Evolutionary conservation across 257 asterid species (phyloP), one percentile per base, ranked within the genome.

Genomic region (Eustoma russellianum): DNA sequence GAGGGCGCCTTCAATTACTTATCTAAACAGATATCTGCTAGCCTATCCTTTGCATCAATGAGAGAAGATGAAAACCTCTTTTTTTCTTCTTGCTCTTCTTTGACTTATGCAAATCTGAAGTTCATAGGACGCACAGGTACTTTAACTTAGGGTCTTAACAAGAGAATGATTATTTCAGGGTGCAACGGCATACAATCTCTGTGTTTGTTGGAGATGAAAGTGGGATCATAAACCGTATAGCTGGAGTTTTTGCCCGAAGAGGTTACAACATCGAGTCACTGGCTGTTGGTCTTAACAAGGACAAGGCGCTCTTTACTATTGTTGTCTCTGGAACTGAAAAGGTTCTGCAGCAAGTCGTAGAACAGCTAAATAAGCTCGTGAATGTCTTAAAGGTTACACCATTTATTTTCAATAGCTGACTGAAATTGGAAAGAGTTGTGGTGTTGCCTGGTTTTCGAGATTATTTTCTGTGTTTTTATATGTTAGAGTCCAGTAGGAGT

Each of bases 181-280:
- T 64, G 50, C 79, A 77, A 65, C 74, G 86, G 6, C 92, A 87
- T 57, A 79, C 96, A 6, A 83, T 83, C 65, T 87, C 96, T 7
- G 89, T 83, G 49, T 87, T 81, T 57, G 94, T 83, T 72, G 96
- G 96, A 64, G 94, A 87, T 72, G 94, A 87, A 73, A 83, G 92
- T 68, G 96, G 96, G 52, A 87, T 87, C 17, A 87, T 87, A 53
- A 83, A 87, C 75, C 74, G 96, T 57, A 87, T 87, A 69, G 91
- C 94, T 48, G 96, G 94, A 41, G 94, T 83, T 17, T 81, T 87
- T 77, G 96, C 96, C 64, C 84, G 94, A 50, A 78, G 92, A 56
- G 94, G 96, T 50, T 87, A 81, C 75, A 87, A 81, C 66, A 87
- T 87, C 7, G 96, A 87, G 80, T 81, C 96, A 56, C 86, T 87